phyloP scores from a whole-genome alignment of 2,329 filamentous ascomycete species.

The Graphilbum sp. region DNA sequence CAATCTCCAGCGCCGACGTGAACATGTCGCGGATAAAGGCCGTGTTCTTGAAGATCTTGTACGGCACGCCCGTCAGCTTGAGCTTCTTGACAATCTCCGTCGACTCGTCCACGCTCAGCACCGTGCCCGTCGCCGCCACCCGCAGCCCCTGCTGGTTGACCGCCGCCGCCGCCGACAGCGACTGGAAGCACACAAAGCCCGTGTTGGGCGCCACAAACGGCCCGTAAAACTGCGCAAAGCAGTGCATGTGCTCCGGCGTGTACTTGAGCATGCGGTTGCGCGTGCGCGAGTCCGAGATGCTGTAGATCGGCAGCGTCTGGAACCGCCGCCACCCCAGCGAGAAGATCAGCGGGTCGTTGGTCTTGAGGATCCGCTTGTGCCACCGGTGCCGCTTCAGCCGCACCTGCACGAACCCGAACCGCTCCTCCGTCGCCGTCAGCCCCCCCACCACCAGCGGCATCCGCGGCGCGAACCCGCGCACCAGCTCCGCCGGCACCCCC shows the following conservation, averaged over 20 bases:
- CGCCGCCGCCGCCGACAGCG: conserved; percentile 65
- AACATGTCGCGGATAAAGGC: conserved; percentile 99
- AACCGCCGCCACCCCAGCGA: conserved; percentile 93
- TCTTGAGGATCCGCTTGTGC: conserved; percentile 99
- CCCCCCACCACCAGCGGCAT: conserved; percentile 81
- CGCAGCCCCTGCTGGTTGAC: conserved; percentile 49
- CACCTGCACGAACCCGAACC: conserved; percentile 89
- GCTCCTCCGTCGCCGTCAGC: conserved; percentile 82
- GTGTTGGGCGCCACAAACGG: conserved; percentile 92
- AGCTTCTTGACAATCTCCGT: conserved; percentile 98
- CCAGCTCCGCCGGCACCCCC: conserved; percentile 80
- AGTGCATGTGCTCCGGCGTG: conserved; percentile 98
- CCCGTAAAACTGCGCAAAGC: conserved; percentile 89
- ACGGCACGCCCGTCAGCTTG: conserved; percentile 55
- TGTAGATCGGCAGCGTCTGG: conserved; percentile 84
- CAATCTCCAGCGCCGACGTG: conserved; percentile 77
- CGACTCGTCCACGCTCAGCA: conserved; percentile 85
- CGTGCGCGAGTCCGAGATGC: conserved; percentile 82
- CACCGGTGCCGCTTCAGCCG: conserved; percentile 94
- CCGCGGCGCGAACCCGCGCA: conserved; percentile 61
- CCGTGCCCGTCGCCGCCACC: conserved; percentile 84
- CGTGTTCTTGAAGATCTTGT: conserved; percentile 99
- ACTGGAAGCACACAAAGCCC: conserved; percentile 87
- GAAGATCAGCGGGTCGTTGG: conserved; percentile 92
- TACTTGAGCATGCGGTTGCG: conserved; percentile 98